Evolutionary conservation across 805 yeast genomes (phyloP), one percentile per base, ranked within the genome.

Genomic region (Yamadazyma phyllophila): DNA sequence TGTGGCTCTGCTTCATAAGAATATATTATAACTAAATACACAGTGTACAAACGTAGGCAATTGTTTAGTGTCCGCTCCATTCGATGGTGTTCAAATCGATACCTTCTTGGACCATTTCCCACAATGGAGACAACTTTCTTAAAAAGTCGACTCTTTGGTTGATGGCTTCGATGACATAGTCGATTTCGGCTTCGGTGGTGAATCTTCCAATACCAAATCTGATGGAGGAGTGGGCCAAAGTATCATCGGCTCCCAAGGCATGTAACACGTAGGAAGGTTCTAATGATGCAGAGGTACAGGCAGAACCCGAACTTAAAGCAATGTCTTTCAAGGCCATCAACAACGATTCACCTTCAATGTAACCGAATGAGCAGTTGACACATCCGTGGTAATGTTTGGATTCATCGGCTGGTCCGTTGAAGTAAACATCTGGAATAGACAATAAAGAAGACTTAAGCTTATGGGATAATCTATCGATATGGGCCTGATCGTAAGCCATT

Each of bases 41-140:
- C 3, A 20, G 24, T 20, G 6, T 20, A 20, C 24, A 20, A 6
- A 20, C 24, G 24, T 20, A 3, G 24, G 24, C 24, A 20, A 20
- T 20, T 4, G 7, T 20, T 30, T 67, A 94, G 69, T 94, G 99
- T 54, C 97, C 98, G 49, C 96, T 88, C 99, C 99, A 94, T 72
- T 94, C 96, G 59, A 94, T 94, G 29, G 95, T 78, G 60, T 85
- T 80, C 65, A 94, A 75, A 63, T 94, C 99, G 59, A 94, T 92
- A 55, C 99, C 99, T 55, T 94, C 98, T 69, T 94, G 96, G 47
- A 89, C 96, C 98, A 94, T 91, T 73, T 94, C 99, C 98, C 98
- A 94, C 58, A 94, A 75, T 40, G 99, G 99, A 47, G 94, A 83
- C 69, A 94, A 76, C 61, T 90, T 92, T 69, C 99, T 82, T 63